Base-by-base conservation (phyloP, 164 flowering plant species). In the Nymphaea thermarum region DNA sequence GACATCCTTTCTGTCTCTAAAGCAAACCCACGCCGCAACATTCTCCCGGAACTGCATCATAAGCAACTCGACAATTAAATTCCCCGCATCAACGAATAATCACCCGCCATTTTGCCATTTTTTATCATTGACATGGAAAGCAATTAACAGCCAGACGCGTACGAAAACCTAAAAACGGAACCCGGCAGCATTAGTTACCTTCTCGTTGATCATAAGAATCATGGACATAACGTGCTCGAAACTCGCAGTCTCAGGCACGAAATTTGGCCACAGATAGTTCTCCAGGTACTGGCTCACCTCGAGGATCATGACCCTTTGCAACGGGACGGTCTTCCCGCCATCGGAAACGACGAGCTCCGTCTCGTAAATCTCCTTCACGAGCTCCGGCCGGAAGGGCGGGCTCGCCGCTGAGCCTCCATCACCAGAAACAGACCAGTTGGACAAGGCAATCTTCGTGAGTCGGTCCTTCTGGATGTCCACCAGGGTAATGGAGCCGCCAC, bases 221-320 rank as follows among this genome's bases (percentile, higher is more conserved):
- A 95, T 92, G 2, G 96, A 88, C 96, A 95, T 91, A 3, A 95
- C 87, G 75, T 92, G 99, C 89, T 95, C 98, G 69, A 90, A 95
- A 1, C 86, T 73, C 2, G 99, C 83, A 0, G 81, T 82, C 61
- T 82, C 85, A 0, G 94, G 80, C 67, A 85, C 87, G 55, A 94
- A 94, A 80, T 91, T 81, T 1, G 98, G 98, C 98, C 91, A 91
- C 25, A 95, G 77, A 71, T 92, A 95, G 65, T 92, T 92, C 87
- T 92, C 98, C 81, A 92, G 75, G 67, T 95, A 92, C 88, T 90
- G 99, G 65, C 96, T 91, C 4, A 94, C 96, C 70, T 94, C 99
- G 72, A 91, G 65, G 69, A 91, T 79, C 98, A 91, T 91, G 42
- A 91, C 99, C 73, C 98, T 80, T 77, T 91, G 98, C 81, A 91